Evolutionary conservation across 2,329 filamentous ascomycete species (phyloP).

Genomic region (Penicillium polonicum): DNA sequence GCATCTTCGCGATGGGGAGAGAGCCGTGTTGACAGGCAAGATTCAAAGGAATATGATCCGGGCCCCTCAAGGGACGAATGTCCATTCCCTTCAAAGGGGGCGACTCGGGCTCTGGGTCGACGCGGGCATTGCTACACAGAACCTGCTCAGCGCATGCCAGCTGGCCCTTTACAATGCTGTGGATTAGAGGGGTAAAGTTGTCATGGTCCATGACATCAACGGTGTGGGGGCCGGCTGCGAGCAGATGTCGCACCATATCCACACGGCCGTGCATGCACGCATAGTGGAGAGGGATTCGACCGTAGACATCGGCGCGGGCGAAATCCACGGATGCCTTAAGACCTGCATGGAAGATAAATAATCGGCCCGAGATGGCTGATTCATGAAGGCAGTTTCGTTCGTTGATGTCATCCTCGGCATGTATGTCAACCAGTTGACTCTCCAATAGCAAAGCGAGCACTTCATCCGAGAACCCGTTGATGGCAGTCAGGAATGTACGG

Average conservation of each 20-base stretch:
- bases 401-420: constrained; percentile 95
- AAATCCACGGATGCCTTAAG: constrained; percentile 74
- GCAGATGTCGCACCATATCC: constrained; percentile 73
- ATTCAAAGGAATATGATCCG: constrained; percentile 91
- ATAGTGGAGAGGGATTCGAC: constrained; percentile 89
- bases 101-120: constrained; percentile 68
- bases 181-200: constrained; percentile 94
- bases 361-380: constrained; percentile 88
- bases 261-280: constrained; percentile 91
- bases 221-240: constrained; percentile 68
- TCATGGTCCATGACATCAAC: constrained; percentile 91
- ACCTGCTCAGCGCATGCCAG: constrained; percentile 76
- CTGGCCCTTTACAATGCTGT: constrained; percentile 87
- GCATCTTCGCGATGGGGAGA: constrained; percentile 75
- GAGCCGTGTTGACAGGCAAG: constrained; percentile 93
- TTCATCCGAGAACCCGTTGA: constrained; percentile 77
- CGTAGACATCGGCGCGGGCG: constrained; percentile 85
- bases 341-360: constrained; percentile 72
- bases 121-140: constrained; percentile 73
- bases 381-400: constrained; percentile 95
- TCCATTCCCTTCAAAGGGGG: neutral
- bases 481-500: constrained; percentile 82
- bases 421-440: constrained; percentile 81
- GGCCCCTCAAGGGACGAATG: constrained; percentile 48
- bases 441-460: constrained; percentile 74